Evolutionary conservation across 176 grass and related monocot species (phyloP).

Genomic region (Eremochloa ophiuroides): DNA sequence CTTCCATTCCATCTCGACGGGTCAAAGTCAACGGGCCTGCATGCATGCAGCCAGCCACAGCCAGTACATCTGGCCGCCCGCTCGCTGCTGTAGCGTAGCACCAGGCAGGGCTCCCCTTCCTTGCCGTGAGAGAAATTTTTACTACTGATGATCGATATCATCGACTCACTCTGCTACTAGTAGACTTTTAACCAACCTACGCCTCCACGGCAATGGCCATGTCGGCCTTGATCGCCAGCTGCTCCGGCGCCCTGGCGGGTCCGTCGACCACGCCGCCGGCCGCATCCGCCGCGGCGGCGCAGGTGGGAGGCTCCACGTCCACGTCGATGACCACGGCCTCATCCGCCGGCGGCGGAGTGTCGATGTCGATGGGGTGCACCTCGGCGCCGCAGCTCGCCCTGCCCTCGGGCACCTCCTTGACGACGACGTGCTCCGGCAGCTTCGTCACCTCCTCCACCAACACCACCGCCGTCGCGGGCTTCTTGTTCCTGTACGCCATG

Average conservation of each 20-base stretch:
- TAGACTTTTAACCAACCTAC: background rate
- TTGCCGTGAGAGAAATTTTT: background rate
- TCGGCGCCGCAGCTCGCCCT: constrained; percentile 38
- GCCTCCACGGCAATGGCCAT: constrained; percentile 22
- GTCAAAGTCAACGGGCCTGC: background rate
- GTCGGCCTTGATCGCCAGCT: constrained; percentile 18
- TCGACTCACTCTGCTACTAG: background rate
- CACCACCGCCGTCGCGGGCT: background rate
- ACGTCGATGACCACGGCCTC: background rate
- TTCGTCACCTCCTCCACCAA: constrained; percentile 16
- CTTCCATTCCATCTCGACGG: background rate
- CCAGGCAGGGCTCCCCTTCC: background rate
- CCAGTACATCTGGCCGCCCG: no score
- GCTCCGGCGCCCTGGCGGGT: background rate
- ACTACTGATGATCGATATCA: background rate
- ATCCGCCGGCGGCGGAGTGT: background rate
- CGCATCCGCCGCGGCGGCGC: background rate
- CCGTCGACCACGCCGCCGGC: background rate
- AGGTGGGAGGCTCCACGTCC: background rate
- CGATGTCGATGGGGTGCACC: constrained; percentile 53
- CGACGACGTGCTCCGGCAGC: constrained; percentile 33
- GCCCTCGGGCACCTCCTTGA: constrained; percentile 25
- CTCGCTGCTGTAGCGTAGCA: background rate
- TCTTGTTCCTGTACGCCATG: constrained; percentile 49
- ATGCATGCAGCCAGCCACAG: constrained; percentile 16